Evolutionary conservation across 352 stramenopile genomes (phyloP).

Genomic region (Aphanomyces invadans): DNA sequence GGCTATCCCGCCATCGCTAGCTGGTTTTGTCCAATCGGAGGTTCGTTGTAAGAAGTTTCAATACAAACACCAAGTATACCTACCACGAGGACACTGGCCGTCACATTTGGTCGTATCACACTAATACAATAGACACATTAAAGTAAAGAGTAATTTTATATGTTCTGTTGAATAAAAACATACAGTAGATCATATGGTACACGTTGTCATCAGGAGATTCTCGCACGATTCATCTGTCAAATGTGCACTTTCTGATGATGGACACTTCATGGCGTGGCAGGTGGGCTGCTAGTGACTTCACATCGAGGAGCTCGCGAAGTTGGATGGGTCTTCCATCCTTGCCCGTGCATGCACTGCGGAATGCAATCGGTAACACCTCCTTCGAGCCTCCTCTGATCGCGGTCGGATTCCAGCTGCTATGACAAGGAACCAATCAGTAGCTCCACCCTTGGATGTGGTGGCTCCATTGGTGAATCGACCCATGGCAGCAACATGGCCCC

Average conservation of each 20-base stretch:
- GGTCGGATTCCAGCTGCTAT: neutral
- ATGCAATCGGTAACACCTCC: no score
- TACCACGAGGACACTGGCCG: neutral
- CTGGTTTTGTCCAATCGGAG: neutral
- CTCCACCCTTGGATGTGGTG: neutral
- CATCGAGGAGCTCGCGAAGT: no score
- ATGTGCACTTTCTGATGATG: no score
- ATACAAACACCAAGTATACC: neutral
- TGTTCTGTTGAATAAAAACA: neutral
- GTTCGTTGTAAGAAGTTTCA: neutral
- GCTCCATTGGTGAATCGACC: neutral
- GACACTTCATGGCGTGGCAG: no score
- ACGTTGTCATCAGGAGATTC: neutral
- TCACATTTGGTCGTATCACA: neutral
- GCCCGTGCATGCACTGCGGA: no score
- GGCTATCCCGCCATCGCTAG: no score
- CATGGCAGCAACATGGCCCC: neutral
- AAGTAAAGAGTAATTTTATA: neutral
- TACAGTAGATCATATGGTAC: neutral
- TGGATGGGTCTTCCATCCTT: no score
- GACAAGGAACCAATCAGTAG: neutral
- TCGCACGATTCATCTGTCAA: no score
- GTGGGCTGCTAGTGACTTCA: no score
- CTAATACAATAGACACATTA: neutral
- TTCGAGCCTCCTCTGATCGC: no score